Evolutionary conservation across 768 basidiomycete genomes (phyloP).

Genomic region (Suillus alpinus): DNA sequence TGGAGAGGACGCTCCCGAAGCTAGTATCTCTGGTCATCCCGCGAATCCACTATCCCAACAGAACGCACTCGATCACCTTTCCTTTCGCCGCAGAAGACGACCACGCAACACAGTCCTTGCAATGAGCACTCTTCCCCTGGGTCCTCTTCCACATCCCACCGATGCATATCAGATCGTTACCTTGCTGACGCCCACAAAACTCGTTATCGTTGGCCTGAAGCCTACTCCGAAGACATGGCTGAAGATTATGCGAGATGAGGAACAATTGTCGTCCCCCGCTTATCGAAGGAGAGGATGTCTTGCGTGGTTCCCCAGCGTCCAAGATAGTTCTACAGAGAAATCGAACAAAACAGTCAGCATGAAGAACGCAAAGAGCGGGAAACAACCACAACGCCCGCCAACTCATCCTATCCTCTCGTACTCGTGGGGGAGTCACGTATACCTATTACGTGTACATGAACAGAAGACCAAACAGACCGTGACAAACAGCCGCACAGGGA

Average conservation of each 20-base stretch:
- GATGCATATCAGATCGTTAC: conserved; percentile 82
- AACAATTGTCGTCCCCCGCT: conserved; percentile 40
- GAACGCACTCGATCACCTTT: conserved; percentile 20
- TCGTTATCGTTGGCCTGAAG: conserved; percentile 90
- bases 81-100: conserved; percentile 41
- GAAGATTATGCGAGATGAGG: conserved; percentile 58
- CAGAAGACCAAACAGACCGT: conserved; percentile 47
- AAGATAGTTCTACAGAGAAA: conserved; percentile 12
- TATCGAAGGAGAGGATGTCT: conserved; percentile 61
- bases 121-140: conserved; percentile 81
- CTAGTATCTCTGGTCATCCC: conserved; percentile 8
- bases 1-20: conserved; percentile 34
- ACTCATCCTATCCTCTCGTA: conserved; percentile 73
- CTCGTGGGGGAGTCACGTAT: conserved; percentile 75
- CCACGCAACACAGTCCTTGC: conserved; percentile 68
- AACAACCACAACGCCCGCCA: conserved; percentile 16
- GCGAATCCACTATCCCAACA: conserved; percentile 9
- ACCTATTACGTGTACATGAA: conserved; percentile 67
- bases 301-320: conserved; percentile 79
- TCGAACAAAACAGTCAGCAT: background rate
- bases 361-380: conserved; percentile 19
- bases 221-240: conserved; percentile 94
- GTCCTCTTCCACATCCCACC: conserved; percentile 66
- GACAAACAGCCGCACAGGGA: conserved; percentile 57
- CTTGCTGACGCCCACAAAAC: conserved; percentile 83